A percentile compares a stretch with the other conserved stretches of the same genome.
Evolutionary conservation across 1,139 yeast species (phyloP).

Genomic region (Nakaseomyces bracarensis): DNA sequence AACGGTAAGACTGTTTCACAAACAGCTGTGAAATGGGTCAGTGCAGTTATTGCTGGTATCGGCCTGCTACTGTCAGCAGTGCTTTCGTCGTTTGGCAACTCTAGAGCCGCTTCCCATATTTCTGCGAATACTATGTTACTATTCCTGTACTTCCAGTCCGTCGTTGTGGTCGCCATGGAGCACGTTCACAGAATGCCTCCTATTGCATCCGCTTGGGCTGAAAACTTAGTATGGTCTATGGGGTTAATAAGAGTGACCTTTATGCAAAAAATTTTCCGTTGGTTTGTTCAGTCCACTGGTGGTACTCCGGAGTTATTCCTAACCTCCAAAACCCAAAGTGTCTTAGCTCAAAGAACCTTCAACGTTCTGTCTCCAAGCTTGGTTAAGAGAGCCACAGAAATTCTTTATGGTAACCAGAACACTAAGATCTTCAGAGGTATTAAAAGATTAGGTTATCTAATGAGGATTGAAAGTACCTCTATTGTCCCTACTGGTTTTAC

Average conservation of each 20-base stretch:
- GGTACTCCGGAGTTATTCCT: conserved; percentile 60
- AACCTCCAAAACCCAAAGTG: conserved; percentile 48
- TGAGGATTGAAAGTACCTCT: conserved; percentile 61
- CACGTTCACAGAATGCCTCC: conserved; percentile 70
- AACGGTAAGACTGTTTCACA: conserved; percentile 73
- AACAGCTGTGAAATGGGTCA: conserved; percentile 74
- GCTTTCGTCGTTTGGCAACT: conserved; percentile 65
- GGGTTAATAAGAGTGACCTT: conserved; percentile 60
- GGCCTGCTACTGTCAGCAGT: conserved; percentile 65
- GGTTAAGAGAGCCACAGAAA: conserved; percentile 30
- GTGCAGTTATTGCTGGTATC: conserved; percentile 70
- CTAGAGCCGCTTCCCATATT: conserved; percentile 70
- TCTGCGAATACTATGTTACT: conserved; percentile 68
- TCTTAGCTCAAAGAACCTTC: conserved; percentile 59
- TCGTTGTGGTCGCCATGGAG: conserved; percentile 64
- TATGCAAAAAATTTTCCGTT: conserved; percentile 70
- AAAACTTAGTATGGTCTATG: conserved; percentile 80
- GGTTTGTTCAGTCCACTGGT: conserved; percentile 77
- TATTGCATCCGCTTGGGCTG: conserved; percentile 73
- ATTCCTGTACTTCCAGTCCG: conserved; percentile 69
- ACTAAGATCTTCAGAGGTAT: conserved; percentile 64
- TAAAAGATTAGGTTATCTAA: conserved; percentile 56
- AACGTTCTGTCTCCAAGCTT: conserved; percentile 19
- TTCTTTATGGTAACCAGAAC: conserved; percentile 36
- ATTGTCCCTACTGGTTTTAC: conserved; percentile 69